These are phyloP conservation scores for Rubroshorea leprosula DNA, from an alignment of 345 rosid genomes.

Conservation along the genomic window DNA sequence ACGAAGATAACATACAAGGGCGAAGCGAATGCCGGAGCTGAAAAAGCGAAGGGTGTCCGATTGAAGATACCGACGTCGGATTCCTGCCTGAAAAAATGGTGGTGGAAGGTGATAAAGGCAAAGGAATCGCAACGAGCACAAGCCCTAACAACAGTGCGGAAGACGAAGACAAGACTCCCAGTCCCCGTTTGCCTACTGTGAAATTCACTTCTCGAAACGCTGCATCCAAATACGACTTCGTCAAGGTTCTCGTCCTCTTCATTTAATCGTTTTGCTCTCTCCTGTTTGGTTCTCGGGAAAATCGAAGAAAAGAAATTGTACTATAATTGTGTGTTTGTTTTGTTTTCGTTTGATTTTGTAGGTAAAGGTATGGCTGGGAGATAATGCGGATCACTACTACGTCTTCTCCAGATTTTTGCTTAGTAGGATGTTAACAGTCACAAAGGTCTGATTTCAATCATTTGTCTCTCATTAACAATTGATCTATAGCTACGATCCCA, in stretches of 20 bases:
- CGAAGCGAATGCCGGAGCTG: too few species aligned
- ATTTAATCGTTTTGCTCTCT: neutral
- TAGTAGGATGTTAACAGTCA: slow-evolving; percentile 93
- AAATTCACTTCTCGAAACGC: slow-evolving; percentile 62
- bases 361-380: slow-evolving; percentile 98
- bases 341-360: slow-evolving; percentile 12
- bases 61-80: neutral
- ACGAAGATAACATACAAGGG: too few species aligned
- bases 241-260: slow-evolving; percentile 40
- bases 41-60: too few species aligned
- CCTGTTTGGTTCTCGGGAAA: neutral
- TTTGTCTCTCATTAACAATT: neutral
- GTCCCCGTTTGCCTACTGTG: slow-evolving; percentile 31
- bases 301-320: neutral
- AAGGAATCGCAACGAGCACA: slow-evolving; percentile 16
- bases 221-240: slow-evolving; percentile 80
- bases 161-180: slow-evolving; percentile 23
- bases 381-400: slow-evolving; percentile 91
- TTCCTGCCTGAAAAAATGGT: slow-evolving; percentile 5
- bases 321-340: neutral
- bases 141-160: slow-evolving; percentile 11
- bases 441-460: slow-evolving; percentile 51
- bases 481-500: neutral
- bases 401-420: slow-evolving; percentile 90
- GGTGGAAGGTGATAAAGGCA: slow-evolving; percentile 19